phyloP scores from a whole-genome alignment of 768 basidiomycete species.

The Trametes meyenii region DNA sequence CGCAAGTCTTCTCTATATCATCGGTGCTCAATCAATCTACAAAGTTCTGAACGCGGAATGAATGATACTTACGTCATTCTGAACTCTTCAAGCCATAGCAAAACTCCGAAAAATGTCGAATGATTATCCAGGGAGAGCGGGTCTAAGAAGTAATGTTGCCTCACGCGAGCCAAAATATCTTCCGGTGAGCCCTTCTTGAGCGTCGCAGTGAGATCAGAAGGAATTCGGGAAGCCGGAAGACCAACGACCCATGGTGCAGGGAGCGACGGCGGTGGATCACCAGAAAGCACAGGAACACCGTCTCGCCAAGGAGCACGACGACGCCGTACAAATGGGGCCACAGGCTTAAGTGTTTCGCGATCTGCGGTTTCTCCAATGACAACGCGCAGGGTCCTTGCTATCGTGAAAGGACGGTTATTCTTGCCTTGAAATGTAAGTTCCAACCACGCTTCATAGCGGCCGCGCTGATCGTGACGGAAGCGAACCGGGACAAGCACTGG shows the following conservation, averaged over 20 bases:
- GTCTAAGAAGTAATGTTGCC: not conserved
- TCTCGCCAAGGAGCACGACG: not conserved
- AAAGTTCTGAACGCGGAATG: not conserved
- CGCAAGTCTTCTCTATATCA: not conserved
- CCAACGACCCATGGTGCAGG: not conserved
- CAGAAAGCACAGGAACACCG: not conserved
- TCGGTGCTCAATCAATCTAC: not conserved
- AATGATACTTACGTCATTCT: not conserved
- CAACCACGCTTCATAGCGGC: slow-evolving; percentile 55
- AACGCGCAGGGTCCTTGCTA: slow-evolving; percentile 44
- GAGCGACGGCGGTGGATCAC: slow-evolving; percentile 15
- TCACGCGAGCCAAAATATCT: slow-evolving; percentile 38
- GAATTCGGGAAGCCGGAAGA: not conserved
- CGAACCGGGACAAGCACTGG: slow-evolving; percentile 23
- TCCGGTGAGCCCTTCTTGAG: slow-evolving; percentile 28
- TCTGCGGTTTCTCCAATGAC: slow-evolving; percentile 54
- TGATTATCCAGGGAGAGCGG: not conserved
- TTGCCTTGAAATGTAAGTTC: slow-evolving; percentile 53
- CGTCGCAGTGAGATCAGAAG: slow-evolving; percentile 12
- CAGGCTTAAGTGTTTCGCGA: slow-evolving; percentile 49
- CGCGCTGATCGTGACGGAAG: slow-evolving; percentile 38
- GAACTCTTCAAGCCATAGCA: not conserved
- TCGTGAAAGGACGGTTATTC: not conserved
- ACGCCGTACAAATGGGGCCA: slow-evolving; percentile 44
- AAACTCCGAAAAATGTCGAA: not conserved